Conservation (phyloP, 176 grass and related monocot genomes). For the Areca catechu region DNA sequence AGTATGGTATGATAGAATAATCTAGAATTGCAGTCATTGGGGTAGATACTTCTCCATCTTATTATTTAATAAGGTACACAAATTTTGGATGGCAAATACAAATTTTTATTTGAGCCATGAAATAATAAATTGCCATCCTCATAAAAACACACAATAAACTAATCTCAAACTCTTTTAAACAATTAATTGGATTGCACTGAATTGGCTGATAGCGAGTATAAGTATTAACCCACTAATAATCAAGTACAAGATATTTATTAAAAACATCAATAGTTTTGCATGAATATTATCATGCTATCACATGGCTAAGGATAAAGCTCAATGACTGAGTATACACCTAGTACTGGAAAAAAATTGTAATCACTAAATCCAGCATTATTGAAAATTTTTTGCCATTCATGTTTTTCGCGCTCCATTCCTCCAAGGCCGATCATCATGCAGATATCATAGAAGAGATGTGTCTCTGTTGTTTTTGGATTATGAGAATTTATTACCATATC, state of each 20-base stretch:
- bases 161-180: too few relatives aligned
- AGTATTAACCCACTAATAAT: too few relatives aligned
- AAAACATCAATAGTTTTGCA: neutral
- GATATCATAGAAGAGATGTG: conserved; percentile 16
- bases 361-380: conserved; percentile 23
- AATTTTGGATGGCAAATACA: too few relatives aligned
- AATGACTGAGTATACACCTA: conserved; percentile 26
- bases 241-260: conserved; percentile 17
- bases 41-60: too few relatives aligned
- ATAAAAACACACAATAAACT: too few relatives aligned
- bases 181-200: too few relatives aligned
- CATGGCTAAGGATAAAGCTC: conserved; percentile 31
- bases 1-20: too few relatives aligned
- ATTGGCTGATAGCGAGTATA: too few relatives aligned
- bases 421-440: conserved; percentile 18
- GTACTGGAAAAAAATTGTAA: conserved; percentile 27
- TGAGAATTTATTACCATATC: conserved; percentile 32
- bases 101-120: too few relatives aligned
- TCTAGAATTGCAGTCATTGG: too few relatives aligned
- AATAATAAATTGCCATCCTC: too few relatives aligned
- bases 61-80: too few relatives aligned
- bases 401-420: conserved; percentile 28
- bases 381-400: conserved; percentile 39
- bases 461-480: neutral
- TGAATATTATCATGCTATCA: neutral